Evolutionary conservation across 169 alveolate species (phyloP).

Genomic region (Eimeria tenella): DNA sequence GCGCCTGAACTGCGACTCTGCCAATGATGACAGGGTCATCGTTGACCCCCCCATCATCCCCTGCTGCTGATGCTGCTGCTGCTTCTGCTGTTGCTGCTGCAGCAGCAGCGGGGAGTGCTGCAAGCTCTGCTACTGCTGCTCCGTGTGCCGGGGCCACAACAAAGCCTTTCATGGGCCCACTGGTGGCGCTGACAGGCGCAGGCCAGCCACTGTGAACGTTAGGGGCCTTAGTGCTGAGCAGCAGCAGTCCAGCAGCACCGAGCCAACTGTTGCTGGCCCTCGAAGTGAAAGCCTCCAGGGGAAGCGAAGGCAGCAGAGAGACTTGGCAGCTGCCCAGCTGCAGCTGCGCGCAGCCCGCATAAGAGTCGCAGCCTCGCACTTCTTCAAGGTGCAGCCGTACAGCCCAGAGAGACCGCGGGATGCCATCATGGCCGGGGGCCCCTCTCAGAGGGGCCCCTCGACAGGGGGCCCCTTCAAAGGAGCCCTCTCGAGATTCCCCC

Average conservation of each 20-base stretch:
- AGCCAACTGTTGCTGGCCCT: background rate
- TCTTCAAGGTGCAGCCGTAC: constrained; percentile 15
- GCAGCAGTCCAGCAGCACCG: constrained; percentile 46
- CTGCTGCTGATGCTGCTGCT: constrained; percentile 24
- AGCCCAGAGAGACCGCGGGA: constrained; percentile 38
- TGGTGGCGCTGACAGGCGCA: background rate
- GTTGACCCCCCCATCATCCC: background rate
- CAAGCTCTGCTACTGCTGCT: background rate
- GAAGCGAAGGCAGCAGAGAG: constrained; percentile 63
- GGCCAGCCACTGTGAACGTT: constrained; percentile 9
- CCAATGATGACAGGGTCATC: background rate
- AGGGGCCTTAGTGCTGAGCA: constrained; percentile 47
- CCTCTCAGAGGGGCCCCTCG: background rate
- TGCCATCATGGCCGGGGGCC: background rate
- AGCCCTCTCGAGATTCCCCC: no score
- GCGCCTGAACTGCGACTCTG: constrained; percentile 49
- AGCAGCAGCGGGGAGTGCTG: background rate
- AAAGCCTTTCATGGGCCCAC: background rate
- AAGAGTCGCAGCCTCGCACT: constrained; percentile 9
- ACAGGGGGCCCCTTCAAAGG: background rate
- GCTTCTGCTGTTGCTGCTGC: background rate
- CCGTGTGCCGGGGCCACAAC: background rate
- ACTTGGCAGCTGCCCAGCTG: constrained; percentile 41
- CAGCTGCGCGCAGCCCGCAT: constrained; percentile 46
- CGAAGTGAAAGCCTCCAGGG: constrained; percentile 14